A percentile compares a stretch with the other conserved stretches of the same genome.
These are phyloP conservation scores for Talaromyces stipitatus DNA, from an alignment of 495 filamentous ascomycete genomes.

Conservation along the genomic window DNA sequence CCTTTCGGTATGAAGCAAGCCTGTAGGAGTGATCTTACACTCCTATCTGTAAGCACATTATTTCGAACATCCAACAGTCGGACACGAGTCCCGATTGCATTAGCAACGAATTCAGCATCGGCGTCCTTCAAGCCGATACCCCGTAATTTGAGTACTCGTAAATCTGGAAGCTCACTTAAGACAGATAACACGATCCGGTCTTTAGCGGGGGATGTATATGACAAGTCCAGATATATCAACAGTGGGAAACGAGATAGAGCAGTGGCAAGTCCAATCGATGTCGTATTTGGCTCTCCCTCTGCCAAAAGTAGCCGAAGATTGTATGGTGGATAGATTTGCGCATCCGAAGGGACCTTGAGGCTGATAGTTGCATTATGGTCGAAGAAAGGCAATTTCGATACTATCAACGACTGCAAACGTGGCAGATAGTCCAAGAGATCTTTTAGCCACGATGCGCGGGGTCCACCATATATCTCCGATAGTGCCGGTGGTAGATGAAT, in stretches of 20 bases:
- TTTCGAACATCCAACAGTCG: constrained; percentile 53
- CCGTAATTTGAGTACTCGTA: constrained; percentile 54
- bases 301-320: constrained; percentile 50
- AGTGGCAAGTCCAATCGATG: constrained; percentile 43
- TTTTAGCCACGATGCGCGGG: constrained; percentile 52
- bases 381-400: constrained; percentile 55
- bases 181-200: constrained; percentile 41
- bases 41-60: constrained; percentile 51
- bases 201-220: constrained; percentile 48
- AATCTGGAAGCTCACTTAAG: constrained; percentile 32
- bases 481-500: constrained; percentile 60
- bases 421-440: constrained; percentile 55
- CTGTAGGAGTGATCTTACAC: constrained; percentile 43
- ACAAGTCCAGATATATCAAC: constrained; percentile 55
- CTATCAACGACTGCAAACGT: constrained; percentile 52
- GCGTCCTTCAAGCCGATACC: constrained; percentile 48
- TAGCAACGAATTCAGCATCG: constrained; percentile 45
- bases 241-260: constrained; percentile 45
- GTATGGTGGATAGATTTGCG: constrained; percentile 17
- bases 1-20: constrained; percentile 35
- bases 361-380: constrained; percentile 53
- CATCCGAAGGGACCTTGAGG: constrained; percentile 21
- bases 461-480: constrained; percentile 57
- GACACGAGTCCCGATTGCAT: constrained; percentile 43
- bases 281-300: constrained; percentile 50